phyloP scores from a whole-genome alignment of 176 grass and related monocot species.

The Elymus sibiricus region DNA sequence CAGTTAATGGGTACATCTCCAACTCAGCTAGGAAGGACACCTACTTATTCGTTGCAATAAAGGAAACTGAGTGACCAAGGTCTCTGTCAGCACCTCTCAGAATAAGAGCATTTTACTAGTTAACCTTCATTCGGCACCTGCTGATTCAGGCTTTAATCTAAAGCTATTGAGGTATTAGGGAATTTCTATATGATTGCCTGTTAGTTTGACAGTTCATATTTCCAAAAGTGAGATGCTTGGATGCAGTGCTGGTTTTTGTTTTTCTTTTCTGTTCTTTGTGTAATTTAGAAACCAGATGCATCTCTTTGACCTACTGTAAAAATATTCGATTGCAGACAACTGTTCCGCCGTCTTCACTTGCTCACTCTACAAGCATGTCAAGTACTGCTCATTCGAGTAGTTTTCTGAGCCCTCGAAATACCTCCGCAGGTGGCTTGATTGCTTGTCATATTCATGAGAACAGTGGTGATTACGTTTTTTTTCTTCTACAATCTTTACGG shows the following conservation, averaged over 20 bases:
- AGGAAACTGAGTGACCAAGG: conserved; percentile 55
- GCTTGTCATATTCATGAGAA: conserved; percentile 3
- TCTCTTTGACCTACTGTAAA: conserved; percentile 22
- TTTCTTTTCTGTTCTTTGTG: conserved; percentile 15
- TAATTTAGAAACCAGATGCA: not conserved
- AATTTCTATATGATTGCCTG: conserved; percentile 9
- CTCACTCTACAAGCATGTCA: conserved; percentile 45
- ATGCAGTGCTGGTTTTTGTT: not conserved
- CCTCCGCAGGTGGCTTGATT: conserved; percentile 43
- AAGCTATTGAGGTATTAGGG: conserved; percentile 39
- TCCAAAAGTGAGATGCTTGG: not conserved
- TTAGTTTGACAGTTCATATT: conserved; percentile 20
- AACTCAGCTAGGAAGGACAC: conserved; percentile 48
- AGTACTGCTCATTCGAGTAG: conserved; percentile 33
- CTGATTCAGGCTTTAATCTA: conserved; percentile 47
- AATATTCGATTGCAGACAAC: conserved; percentile 27
- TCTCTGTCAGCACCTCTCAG: conserved; percentile 23
- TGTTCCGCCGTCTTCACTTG: conserved; percentile 35
- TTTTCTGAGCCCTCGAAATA: conserved; percentile 52
- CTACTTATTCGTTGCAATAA: conserved; percentile 60
- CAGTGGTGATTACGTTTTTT: not conserved
- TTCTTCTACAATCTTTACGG: not conserved
- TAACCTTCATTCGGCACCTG: conserved; percentile 37
- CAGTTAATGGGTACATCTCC: conserved; percentile 48
- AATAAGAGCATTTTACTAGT: conserved; percentile 36